Percentiles rank a stretch among this genome's conserved stretches.
These are phyloP conservation scores for Aechmea fasciata DNA, from an alignment of 176 grass and related monocot genomes.

Conservation along the genomic window DNA sequence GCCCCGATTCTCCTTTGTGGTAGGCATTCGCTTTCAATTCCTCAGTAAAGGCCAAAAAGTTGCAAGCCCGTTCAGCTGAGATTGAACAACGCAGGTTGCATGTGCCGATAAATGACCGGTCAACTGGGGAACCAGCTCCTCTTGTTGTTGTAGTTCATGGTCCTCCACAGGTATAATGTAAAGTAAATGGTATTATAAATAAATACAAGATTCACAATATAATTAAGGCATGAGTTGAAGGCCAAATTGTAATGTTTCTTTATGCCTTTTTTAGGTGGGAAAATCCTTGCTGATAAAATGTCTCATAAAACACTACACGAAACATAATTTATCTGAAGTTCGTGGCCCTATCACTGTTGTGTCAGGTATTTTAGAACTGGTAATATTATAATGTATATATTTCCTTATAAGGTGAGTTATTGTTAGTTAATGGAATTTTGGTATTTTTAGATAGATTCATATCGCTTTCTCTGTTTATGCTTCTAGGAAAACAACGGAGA, in stretches of 20 bases:
- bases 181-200: not conserved
- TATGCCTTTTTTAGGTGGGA: constrained; percentile 45
- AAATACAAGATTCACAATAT: not conserved
- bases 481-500: constrained; percentile 75
- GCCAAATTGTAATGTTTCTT: not conserved
- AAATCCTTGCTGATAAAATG: constrained; percentile 95
- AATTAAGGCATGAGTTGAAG: not conserved
- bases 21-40: constrained; percentile 94
- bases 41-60: constrained; percentile 67
- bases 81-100: constrained; percentile 78
- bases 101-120: constrained; percentile 69
- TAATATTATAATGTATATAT: not conserved
- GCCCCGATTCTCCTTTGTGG: constrained; percentile 20
- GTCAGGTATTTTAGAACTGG: constrained; percentile 43
- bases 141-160: constrained; percentile 97
- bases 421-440: no score
- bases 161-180: constrained; percentile 54
- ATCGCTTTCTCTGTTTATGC: constrained; percentile 3
- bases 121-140: constrained; percentile 71
- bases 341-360: constrained; percentile 85
- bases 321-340: constrained; percentile 87
- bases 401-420: not conserved
- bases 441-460: not conserved
- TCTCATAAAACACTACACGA: constrained; percentile 88
- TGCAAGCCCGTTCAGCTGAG: constrained; percentile 68